phyloP scores from a whole-genome alignment of 352 stramenopile species.

The Globisporangium echinulatum region DNA sequence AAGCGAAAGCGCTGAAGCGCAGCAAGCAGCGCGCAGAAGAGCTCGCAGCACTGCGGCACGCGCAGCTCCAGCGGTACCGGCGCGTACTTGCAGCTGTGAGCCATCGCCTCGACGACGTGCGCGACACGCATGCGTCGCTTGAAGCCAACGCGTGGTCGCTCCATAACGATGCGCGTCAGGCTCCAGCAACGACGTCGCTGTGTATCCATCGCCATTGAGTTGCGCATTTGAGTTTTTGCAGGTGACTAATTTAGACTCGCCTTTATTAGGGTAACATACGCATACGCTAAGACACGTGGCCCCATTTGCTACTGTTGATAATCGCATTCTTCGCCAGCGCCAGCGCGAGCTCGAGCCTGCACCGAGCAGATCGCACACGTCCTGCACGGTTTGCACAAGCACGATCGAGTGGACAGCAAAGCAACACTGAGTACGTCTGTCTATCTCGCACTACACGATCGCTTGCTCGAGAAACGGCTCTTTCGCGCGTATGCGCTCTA shows the following conservation, averaged over 20 bases:
- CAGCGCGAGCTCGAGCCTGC: too few species aligned
- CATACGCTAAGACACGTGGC: too few species aligned
- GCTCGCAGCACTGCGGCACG: constrained; percentile 36
- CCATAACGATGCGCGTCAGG: not conserved
- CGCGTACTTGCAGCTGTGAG: constrained; percentile 61
- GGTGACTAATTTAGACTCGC: too few species aligned
- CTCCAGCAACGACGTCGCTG: constrained; percentile 24
- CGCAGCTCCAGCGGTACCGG: constrained; percentile 55
- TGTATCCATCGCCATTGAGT: constrained; percentile 59
- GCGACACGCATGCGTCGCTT: constrained; percentile 22
- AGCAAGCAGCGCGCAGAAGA: constrained; percentile 45
- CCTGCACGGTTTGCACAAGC: too few species aligned
- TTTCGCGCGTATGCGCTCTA: constrained; percentile 64
- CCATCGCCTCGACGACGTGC: constrained; percentile 44
- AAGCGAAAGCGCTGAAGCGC: constrained; percentile 30
- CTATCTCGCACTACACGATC: constrained; percentile 44
- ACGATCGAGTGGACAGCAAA: constrained; percentile 1
- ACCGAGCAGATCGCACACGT: too few species aligned
- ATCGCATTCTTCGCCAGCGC: too few species aligned
- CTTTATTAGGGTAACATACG: too few species aligned
- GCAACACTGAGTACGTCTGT: not conserved
- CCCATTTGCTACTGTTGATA: too few species aligned
- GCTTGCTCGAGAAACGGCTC: constrained; percentile 66
- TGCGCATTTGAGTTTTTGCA: too few species aligned
- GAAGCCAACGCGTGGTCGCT: constrained; percentile 26